These are phyloP conservation scores for Cytospora piceae DNA, from an alignment of 2,329 filamentous ascomycete genomes.

Conservation along the genomic window DNA sequence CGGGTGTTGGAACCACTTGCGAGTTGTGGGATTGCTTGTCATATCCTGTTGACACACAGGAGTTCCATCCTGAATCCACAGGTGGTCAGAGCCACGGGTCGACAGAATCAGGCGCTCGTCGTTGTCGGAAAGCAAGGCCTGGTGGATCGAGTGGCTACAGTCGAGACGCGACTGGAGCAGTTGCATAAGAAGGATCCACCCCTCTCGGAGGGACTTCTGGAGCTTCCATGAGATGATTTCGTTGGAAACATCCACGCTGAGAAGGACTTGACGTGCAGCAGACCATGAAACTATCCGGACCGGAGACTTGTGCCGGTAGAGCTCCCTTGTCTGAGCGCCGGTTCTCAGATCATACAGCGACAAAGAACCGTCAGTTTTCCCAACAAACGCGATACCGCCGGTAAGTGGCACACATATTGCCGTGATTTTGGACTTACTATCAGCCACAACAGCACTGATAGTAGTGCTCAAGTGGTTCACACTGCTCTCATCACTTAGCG, in stretches of 20 bases:
- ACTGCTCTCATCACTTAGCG: conserved; percentile 36
- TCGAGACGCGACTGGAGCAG: conserved; percentile 33
- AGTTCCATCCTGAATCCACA: conserved; percentile 33
- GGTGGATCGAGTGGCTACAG: conserved; percentile 30
- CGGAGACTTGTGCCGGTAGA: conserved; percentile 39
- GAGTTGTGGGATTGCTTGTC: neutral
- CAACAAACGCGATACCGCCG: conserved; percentile 39
- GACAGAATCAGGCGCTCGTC: conserved; percentile 29
- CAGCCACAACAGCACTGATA: conserved; percentile 34
- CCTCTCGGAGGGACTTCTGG: conserved; percentile 27
- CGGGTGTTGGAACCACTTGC: conserved; percentile 7
- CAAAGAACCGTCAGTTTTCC: conserved; percentile 43
- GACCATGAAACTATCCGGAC: conserved; percentile 39
- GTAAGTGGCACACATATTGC: conserved; percentile 36
- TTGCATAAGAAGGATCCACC: conserved; percentile 1
- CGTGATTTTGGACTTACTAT: conserved; percentile 38
- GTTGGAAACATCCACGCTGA: conserved; percentile 39
- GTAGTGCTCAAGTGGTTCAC: conserved; percentile 32
- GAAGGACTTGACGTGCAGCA: conserved; percentile 33
- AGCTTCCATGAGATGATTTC: conserved; percentile 32
- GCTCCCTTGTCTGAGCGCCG: conserved; percentile 33
- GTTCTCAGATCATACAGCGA: conserved; percentile 37
- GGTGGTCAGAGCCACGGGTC: conserved; percentile 34
- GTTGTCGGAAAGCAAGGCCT: conserved; percentile 32
- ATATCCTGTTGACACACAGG: conserved; percentile 24